Base-by-base conservation (phyloP, 148 eudicot genomes). In the Pouteria glomerata region DNA sequence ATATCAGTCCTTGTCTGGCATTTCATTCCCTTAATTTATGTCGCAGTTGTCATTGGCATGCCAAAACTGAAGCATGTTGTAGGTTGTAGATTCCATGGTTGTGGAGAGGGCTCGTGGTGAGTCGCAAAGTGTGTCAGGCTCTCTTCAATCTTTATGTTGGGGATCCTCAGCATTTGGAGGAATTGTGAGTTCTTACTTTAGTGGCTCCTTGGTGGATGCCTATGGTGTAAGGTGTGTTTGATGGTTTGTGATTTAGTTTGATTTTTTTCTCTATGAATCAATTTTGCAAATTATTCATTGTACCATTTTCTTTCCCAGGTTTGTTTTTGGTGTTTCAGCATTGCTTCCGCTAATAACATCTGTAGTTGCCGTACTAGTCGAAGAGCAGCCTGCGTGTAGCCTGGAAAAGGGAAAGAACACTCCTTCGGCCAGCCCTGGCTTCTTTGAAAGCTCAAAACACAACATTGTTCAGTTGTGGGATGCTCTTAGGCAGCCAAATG, bases 61-160 rank as follows among this genome's bases (percentile, higher is more conserved):
- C 39, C 35, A 68, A 72, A 50, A 58, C 76, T 85, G 76, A 87
- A 77, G 75, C 75, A 60, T 81, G 66, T 35, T 80, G 77, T 85
- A 96, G 99, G 99, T 96, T 90, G 99, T 96, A 85, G 99, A 96
- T 85, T 96, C 99, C 45, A 96, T 96, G 99, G 99, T 96, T 78
- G 99, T 96, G 6, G 99, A 96, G 81, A 90, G 99, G 83, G 96
- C 99, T 74, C 97, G 99, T 61, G 99, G 99, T 27, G 99, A 96
- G 85, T 92, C 99, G 44, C 99, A 96, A 78, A 92, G 94, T 77
- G 74, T 90, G 79, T 92, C 99, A 18, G 99, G 99, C 66, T 96
- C 99, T 74, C 97, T 96, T 67, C 99, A 96, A 82, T 96, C 99
- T 13, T 73, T 96, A 68, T 96, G 99, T 68, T 96, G 99, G 99